phyloP scores from a whole-genome alignment of 805 yeast genomes.

The Starmerella bombi region DNA sequence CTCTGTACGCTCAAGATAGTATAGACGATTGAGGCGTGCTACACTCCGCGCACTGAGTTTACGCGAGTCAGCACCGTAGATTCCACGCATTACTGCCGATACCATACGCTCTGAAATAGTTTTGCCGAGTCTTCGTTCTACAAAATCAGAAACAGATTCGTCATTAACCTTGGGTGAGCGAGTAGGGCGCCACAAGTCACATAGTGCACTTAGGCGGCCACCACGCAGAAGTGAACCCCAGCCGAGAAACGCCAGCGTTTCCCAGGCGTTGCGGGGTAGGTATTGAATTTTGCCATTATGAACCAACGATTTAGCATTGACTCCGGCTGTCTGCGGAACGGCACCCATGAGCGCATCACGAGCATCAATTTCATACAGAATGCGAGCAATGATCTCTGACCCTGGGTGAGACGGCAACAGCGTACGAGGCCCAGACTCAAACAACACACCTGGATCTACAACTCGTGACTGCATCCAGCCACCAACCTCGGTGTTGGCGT shows the following conservation, averaged over 20 bases:
- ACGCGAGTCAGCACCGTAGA: constrained; percentile 74
- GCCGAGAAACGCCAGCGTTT: constrained; percentile 18
- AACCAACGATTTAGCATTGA: constrained; percentile 60
- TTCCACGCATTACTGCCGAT: constrained; percentile 78
- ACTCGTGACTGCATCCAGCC: constrained; percentile 49
- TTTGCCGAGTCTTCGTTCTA: constrained; percentile 57
- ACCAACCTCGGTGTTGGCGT: constrained; percentile 44
- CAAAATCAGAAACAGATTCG: constrained; percentile 57
- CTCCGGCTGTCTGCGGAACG: constrained; percentile 42
- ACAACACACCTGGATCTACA: constrained; percentile 9
- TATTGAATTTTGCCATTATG: constrained; percentile 25
- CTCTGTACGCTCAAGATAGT: constrained; percentile 38
- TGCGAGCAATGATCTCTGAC: constrained; percentile 24
- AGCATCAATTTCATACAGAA: constrained; percentile 33
- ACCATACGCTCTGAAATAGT: constrained; percentile 41
- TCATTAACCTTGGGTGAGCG: constrained; percentile 32
- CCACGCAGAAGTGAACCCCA: constrained; percentile 31
- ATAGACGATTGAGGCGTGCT: constrained; percentile 44
- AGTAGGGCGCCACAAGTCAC: constrained; percentile 24
- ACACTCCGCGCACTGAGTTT: constrained; percentile 46
- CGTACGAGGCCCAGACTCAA: constrained; percentile 89
- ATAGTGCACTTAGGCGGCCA: constrained; percentile 42
- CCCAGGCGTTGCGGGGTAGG: constrained; percentile 22
- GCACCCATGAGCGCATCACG: constrained; percentile 41
- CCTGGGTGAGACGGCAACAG: constrained; percentile 75